Percentiles rank a stretch among this genome's conserved stretches.
These are phyloP conservation scores for Colletotrichum lupini DNA, from an alignment of 2,329 filamentous ascomycete species.

Conservation along the genomic window DNA sequence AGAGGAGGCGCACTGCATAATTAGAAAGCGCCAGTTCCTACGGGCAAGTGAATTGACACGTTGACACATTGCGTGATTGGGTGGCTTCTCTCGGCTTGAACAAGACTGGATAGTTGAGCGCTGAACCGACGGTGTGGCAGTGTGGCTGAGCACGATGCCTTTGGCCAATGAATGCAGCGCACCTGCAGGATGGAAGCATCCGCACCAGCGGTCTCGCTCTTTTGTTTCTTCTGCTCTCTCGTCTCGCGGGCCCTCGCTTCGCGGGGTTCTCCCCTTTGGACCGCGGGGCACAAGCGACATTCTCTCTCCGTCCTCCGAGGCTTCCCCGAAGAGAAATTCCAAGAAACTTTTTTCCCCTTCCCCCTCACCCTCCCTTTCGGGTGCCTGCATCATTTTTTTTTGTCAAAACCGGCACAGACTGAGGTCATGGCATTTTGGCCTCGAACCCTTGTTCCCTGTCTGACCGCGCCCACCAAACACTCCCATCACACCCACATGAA, in stretches of 20 bases:
- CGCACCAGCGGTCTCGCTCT: background rate
- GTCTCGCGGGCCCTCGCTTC: background rate
- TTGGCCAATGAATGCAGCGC: background rate
- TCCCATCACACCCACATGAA: background rate
- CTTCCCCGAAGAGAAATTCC: background rate
- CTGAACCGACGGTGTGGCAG: background rate
- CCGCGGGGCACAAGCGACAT: background rate
- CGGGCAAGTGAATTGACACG: no score
- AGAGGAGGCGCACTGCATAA: constrained; percentile 13
- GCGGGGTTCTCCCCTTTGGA: background rate
- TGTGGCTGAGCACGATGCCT: constrained; percentile 1
- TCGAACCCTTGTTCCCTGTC: constrained; percentile 6
- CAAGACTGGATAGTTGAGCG: background rate
- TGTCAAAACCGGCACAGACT: background rate
- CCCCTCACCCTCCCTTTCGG: background rate
- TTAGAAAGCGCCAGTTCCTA: background rate
- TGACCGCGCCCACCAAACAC: background rate
- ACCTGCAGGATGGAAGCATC: no score
- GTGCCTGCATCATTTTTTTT: background rate
- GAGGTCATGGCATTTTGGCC: background rate
- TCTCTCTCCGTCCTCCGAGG: background rate
- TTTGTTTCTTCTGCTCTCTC: background rate
- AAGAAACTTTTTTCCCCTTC: background rate
- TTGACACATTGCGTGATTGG: background rate
- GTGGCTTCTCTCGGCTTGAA: constrained; percentile 25